phyloP scores from a whole-genome alignment of 2,329 filamentous ascomycete genomes.

The Microdochium bolleyi region DNA sequence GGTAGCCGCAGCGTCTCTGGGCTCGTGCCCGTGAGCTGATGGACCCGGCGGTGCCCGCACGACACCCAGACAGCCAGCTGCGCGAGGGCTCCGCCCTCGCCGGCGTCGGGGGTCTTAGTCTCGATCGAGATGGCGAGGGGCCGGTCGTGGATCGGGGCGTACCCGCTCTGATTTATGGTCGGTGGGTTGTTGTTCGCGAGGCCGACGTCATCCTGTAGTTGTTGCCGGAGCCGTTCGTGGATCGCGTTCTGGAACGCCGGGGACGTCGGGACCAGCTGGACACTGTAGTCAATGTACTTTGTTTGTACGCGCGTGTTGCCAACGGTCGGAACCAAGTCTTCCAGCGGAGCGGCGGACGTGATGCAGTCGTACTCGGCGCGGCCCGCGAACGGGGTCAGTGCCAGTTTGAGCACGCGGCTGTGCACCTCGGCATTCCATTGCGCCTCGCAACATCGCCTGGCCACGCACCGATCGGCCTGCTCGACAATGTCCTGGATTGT shows the following conservation, averaged over 20 bases:
- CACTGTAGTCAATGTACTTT: neutral
- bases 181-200: neutral
- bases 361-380: neutral
- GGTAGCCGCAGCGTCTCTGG: neutral
- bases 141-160: neutral
- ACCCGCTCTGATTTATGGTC: neutral
- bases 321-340: neutral
- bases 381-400: neutral
- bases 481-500: neutral
- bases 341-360: neutral
- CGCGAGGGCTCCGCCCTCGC: neutral
- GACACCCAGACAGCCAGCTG: neutral
- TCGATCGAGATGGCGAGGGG: neutral
- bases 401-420: neutral
- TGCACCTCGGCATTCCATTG: neutral
- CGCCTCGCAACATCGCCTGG: neutral
- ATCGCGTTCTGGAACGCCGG: neutral
- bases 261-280: neutral
- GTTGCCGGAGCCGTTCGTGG: neutral
- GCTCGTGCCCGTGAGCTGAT: neutral
- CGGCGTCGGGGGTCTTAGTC: neutral
- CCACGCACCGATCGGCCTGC: neutral
- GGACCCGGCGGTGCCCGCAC: neutral
- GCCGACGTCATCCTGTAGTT: neutral
- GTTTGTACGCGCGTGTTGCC: neutral